A percentile compares a stretch with the other conserved stretches of the same genome.
These are phyloP conservation scores for Phytophthora cryptogea DNA, from an alignment of 352 stramenopile genomes.

Conservation along the genomic window DNA sequence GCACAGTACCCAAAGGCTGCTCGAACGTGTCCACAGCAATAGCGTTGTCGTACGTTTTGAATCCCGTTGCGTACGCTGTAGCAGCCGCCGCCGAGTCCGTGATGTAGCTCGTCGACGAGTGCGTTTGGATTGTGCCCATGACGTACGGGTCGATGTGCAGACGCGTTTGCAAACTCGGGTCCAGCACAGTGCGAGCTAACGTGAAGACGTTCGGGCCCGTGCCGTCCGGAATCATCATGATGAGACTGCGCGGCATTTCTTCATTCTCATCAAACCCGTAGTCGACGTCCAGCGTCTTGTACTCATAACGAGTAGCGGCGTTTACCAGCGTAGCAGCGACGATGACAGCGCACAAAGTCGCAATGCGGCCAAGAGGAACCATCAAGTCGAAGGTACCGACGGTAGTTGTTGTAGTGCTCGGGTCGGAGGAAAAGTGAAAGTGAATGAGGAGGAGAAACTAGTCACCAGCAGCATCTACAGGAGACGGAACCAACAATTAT, in stretches of 20 bases:
- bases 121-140: slow-evolving; percentile 60
- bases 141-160: slow-evolving; percentile 65
- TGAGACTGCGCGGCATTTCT: slow-evolving; percentile 49
- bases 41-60: slow-evolving; percentile 67
- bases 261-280: slow-evolving; percentile 60
- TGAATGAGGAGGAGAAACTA: too few relatives aligned
- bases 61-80: slow-evolving; percentile 61
- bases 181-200: slow-evolving; percentile 56
- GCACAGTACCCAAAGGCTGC: slow-evolving; percentile 61
- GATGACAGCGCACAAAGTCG: slow-evolving; percentile 13
- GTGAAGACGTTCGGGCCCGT: slow-evolving; percentile 71
- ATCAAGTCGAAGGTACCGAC: background rate
- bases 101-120: slow-evolving; percentile 72
- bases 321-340: slow-evolving; percentile 29
- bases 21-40: slow-evolving; percentile 65
- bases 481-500: too few relatives aligned
- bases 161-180: slow-evolving; percentile 54
- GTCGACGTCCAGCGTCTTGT: slow-evolving; percentile 39
- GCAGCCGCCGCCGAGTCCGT: slow-evolving; percentile 63
- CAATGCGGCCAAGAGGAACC: slow-evolving; percentile 34
- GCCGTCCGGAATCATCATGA: slow-evolving; percentile 79
- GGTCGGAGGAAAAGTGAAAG: too few relatives aligned
- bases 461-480: too few relatives aligned
- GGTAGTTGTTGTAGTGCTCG: too few relatives aligned
- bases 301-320: slow-evolving; percentile 26